Conservation (phyloP, 202 grass and related monocot genomes). For the Saccharum hybrid region DNA sequence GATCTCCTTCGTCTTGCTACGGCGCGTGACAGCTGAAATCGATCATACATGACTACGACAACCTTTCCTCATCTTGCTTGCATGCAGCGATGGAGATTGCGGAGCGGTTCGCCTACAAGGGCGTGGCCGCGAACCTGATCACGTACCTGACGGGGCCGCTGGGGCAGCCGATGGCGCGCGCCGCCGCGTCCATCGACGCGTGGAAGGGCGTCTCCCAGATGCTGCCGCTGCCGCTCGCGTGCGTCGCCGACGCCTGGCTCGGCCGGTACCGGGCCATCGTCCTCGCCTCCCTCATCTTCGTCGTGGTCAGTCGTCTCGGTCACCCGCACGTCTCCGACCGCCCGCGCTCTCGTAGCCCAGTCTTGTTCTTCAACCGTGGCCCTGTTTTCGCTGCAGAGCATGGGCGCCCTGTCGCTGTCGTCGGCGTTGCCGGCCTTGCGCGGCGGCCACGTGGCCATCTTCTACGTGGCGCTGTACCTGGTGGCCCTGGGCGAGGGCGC, state of each 20-base stretch:
- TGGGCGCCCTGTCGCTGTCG: constrained; percentile 49
- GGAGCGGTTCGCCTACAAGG: constrained; percentile 46
- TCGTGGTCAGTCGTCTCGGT: constrained; percentile 38
- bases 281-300: constrained; percentile 49
- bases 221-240: constrained; percentile 44
- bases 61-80: neutral
- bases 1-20: neutral
- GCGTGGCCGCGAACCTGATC: constrained; percentile 55
- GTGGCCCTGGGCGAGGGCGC: constrained; percentile 58
- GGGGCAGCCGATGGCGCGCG: constrained; percentile 45
- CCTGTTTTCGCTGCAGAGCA: constrained; percentile 41
- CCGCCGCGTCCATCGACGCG: constrained; percentile 44
- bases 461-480: constrained; percentile 63
- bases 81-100: constrained; percentile 48
- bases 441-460: constrained; percentile 38
- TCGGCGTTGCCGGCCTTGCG: constrained; percentile 32
- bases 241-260: constrained; percentile 50
- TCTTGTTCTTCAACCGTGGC: neutral
- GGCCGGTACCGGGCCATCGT: constrained; percentile 48
- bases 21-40: neutral
- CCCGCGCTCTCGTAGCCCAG: neutral
- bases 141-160: constrained; percentile 57
- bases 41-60: neutral
- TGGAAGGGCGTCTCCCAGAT: constrained; percentile 48
- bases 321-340: neutral